phyloP scores from a whole-genome alignment of 768 basidiomycete genomes.

The Cystofilobasidium macerans region DNA sequence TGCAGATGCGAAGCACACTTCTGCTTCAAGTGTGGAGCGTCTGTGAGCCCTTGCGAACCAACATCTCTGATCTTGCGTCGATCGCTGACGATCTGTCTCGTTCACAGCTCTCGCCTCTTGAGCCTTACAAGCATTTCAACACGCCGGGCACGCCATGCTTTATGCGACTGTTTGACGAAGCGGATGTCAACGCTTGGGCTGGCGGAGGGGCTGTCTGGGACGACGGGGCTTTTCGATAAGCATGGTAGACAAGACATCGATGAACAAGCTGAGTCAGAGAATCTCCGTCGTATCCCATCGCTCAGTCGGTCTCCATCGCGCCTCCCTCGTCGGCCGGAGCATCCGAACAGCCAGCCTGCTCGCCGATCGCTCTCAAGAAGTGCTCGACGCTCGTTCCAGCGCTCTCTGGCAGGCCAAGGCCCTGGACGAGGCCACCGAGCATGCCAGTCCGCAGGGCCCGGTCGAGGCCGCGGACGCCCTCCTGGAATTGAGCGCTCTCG shows the following conservation, averaged over 20 bases:
- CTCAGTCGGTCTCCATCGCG: slow-evolving; percentile 9
- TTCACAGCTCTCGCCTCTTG: slow-evolving; percentile 1
- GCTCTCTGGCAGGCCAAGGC: slow-evolving; percentile 15
- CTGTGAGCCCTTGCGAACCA: slow-evolving; percentile 24
- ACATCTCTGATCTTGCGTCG: background rate
- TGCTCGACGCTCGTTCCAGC: slow-evolving; percentile 21
- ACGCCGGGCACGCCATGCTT: slow-evolving; percentile 3
- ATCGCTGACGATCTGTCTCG: background rate
- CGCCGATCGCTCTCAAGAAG: slow-evolving; percentile 21
- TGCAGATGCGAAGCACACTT: slow-evolving; percentile 24
- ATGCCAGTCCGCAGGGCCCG: slow-evolving; percentile 21
- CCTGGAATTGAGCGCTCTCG: slow-evolving; percentile 16
- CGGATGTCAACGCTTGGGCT: slow-evolving; percentile 10
- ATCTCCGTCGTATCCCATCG: no score
- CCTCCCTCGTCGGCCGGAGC: slow-evolving; percentile 8
- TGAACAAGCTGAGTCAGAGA: no score
- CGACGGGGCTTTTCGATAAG: background rate
- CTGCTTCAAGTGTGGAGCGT: slow-evolving; percentile 31
- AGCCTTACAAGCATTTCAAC: slow-evolving; percentile 22
- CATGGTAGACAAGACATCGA: no score
- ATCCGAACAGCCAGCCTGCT: slow-evolving; percentile 10
- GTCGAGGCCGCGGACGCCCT: slow-evolving; percentile 18
- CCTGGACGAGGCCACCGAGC: slow-evolving; percentile 13
- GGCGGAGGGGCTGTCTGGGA: background rate
- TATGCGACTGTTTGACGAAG: slow-evolving; percentile 14